Base-by-base conservation (phyloP, 2,329 filamentous ascomycete species). In the Kalmusia sp. region DNA sequence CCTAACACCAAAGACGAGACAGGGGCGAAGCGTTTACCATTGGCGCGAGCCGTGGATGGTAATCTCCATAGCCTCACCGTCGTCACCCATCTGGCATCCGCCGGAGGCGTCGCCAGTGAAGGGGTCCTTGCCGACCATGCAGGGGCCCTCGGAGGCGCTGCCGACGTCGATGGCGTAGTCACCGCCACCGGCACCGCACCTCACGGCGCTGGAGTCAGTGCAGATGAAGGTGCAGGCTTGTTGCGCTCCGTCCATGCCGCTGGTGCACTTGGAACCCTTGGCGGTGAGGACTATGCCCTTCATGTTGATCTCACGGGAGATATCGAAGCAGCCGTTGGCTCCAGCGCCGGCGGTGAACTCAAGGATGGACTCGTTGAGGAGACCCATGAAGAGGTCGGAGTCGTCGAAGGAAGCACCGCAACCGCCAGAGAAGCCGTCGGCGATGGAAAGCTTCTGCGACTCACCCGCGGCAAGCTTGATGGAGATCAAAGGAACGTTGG, bases 271-370 rank as follows among this genome's bases (percentile, higher is more conserved):
- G 54, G 67, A 70, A 46, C 67, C 68, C 46, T 73, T 70, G 50
- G 74, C 67, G 46, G 60, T 64, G 68, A 80, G 78, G 43, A 33
- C 54, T 59, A 72, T 67, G 30, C 79, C 79, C 43, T 61, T 58
- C 77, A 78, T 80, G 67, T 77, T 77, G 65, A 79, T 70, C 56
- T 78, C 70, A 30, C 77, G 72, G 33, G 75, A 77, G 48, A 80
- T 68, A 58, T 80, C 74, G 51, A 78, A 73, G 33, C 71, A 73
- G 56, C 76, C 77, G 39, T 21, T 48, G 24, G 39, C 53, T 12
- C 25, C 24, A 4, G 34, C 35, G 8, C 51, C n/a, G 38, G 73
- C 74, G 31, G 52, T 54, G 46, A 54, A 54, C 35, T 54, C 52
- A 47, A 54, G 52, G 52, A 54, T 54, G 21, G 46, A 50, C 40